Base-by-base conservation (phyloP, 371 early-diverging fungal species). In the Mucor piriformis region DNA sequence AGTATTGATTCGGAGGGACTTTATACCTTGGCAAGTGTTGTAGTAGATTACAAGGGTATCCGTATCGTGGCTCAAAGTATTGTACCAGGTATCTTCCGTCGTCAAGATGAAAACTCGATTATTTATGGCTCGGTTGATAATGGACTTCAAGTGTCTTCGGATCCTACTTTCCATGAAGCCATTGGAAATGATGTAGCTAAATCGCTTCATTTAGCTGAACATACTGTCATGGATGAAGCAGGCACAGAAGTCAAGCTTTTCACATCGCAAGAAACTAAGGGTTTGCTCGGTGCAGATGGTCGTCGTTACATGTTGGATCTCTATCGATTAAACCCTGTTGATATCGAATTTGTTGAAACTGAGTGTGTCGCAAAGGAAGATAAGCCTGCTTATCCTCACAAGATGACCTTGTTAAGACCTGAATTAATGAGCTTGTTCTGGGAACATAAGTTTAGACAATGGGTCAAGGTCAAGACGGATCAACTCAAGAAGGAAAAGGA, bases 21-120 rank as follows among this genome's bases (percentile, higher is more conserved):
- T 18, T 86, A 90, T 71, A 93, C 95, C 0, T 72, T 96, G 58
- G 95, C 92, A 40, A 94, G 94, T 44, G 92, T 90, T 16, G 85
- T 96, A 35, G 88, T 96, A 20, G 97, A 97, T 59, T 96, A 93
- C 76, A 90, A 88, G 70, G 97, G 97, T 34, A 76, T 81, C 13
- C 91, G 97, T 53, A 81, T 95, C 23, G 89, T 96, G 24, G 95
- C 94, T 6, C 97, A 97, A 77, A 90, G 91, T 40, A 90, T 97
- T 51, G 93, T 96, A 13, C 96, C 97, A 27, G 95, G 95, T 51
- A 86, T 89, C 38, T 87, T 89, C 73, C 77, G 87, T 54, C 88
- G 88, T 53, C 88, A 90, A 63, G 90, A 92, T 46, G 90, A 90
- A 35, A 85, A 88, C 2, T 82, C 91, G 11, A 90, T 96, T 62